Base-by-base conservation (phyloP, 108 stramenopile genomes). In the Nitzschia palea region DNA sequence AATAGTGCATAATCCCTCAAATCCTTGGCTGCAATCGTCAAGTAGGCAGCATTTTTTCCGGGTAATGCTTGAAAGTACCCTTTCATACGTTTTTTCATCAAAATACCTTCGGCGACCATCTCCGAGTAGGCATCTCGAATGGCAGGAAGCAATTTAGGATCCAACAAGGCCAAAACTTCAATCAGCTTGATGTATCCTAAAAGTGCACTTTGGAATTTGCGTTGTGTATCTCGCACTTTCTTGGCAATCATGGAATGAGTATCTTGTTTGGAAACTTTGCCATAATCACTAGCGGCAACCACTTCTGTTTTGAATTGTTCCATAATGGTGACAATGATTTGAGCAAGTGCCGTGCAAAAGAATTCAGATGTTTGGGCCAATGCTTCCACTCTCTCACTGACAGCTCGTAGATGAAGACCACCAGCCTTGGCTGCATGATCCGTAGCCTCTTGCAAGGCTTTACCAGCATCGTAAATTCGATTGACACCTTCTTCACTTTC, bases 11-110 rank as follows among this genome's bases (percentile, higher is more conserved):
- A 94, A 48, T 89, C 86, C 34, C 77, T 85, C 20, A 94, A 63
- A 62, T 91, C 88, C 50, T 85, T 85, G 26, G 85, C 76, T 8
- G 69, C 78, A 56, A 70, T 61, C 61, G 74, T 81, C 65, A 77
- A 30, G 54, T 90, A 82, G 33, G 87, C 88, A 17, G 84, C 68
- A 55, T 86, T 90, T 60, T 81, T 89, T 65, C 86, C 87, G 1
- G 90, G 90, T 14, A 91, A 65, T 20, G 88, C 85, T 53, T 87
- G 85, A 64, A 95, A 95, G 55, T 95, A 95, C 2, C 80, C 85
- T 64, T 91, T 95, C 86, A 90, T 87, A 55, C 87, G 62, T 48
- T 92, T 95, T 61, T 91, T 91, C 83, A 90, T 91, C 65, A 91
- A 72, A 54, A 95, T 89, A 12, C 93, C 90, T 65, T 90, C 88